Percentiles rank a stretch among this genome's conserved stretches.
phyloP scores from a whole-genome alignment of 2,329 filamentous ascomycete species.

The Xylariaceae sp. region DNA sequence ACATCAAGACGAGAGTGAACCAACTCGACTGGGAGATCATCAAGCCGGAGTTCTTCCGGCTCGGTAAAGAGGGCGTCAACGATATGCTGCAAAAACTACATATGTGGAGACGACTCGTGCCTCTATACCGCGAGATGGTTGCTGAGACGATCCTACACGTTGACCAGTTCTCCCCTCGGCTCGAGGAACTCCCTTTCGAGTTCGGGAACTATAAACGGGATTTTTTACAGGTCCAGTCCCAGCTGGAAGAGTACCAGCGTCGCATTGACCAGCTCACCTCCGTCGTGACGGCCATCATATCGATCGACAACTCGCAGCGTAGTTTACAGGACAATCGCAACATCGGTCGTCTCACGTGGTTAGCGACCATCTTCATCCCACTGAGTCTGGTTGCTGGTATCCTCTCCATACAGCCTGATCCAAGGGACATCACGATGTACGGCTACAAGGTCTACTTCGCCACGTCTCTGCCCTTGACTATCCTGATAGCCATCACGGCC shows the following conservation, averaged over 20 bases:
- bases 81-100: constrained; percentile 25
- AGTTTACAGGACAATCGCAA: constrained; percentile 31
- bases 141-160: constrained; percentile 20
- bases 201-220: constrained; percentile 21
- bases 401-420: constrained; percentile 30
- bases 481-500: constrained; percentile 14
- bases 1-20: constrained; percentile 28
- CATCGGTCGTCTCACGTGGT: constrained; percentile 31
- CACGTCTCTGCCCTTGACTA: constrained; percentile 23
- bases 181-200: constrained; percentile 4
- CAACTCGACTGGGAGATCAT: constrained; percentile 29
- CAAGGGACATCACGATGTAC: constrained; percentile 11
- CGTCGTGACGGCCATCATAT: constrained; percentile 32
- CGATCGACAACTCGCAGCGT: constrained; percentile 29
- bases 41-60: constrained; percentile 21
- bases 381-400: constrained; percentile 30
- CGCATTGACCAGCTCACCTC: constrained; percentile 32
- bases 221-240: constrained; percentile 23
- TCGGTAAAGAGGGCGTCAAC: constrained; percentile 19
- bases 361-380: constrained; percentile 34
- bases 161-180: constrained; percentile 12
- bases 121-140: constrained; percentile 29
- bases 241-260: constrained; percentile 32
- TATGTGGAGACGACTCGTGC: constrained; percentile 26
- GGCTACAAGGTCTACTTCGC: constrained; percentile 25